Percentiles rank a stretch among this genome's conserved stretches.
phyloP scores from a whole-genome alignment of 352 stramenopile species.

The Aphanomyces invadans region DNA sequence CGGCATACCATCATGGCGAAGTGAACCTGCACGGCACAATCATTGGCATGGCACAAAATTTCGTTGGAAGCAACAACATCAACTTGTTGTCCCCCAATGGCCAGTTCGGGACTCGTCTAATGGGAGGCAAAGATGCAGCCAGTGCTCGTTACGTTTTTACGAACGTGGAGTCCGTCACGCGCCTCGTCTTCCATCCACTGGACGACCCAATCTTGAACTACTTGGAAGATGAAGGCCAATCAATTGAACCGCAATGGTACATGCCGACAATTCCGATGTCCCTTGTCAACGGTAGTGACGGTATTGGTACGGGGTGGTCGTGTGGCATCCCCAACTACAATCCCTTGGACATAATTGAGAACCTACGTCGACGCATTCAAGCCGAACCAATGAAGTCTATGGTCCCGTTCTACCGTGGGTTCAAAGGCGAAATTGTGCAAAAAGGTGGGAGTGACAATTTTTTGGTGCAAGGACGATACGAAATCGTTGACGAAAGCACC shows the following conservation, averaged over 20 bases:
- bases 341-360: conserved; percentile 81
- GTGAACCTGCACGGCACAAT: conserved; percentile 92
- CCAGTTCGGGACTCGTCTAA: conserved; percentile 96
- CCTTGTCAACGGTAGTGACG: conserved; percentile 94
- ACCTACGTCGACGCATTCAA: conserved; percentile 59
- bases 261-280: conserved; percentile 96
- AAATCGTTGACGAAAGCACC: conserved; percentile 78
- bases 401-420: conserved; percentile 89
- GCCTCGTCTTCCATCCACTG: conserved; percentile 78
- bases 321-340: conserved; percentile 91
- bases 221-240: conserved; percentile 87
- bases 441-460: conserved; percentile 71
- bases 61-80: conserved; percentile 98
- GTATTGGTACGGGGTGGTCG: conserved; percentile 96
- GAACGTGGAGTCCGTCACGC: conserved; percentile 80
- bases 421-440: conserved; percentile 80
- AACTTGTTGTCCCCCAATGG: conserved; percentile 92
- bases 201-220: conserved; percentile 89
- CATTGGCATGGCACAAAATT: conserved; percentile 98
- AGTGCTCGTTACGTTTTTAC: conserved; percentile 93
- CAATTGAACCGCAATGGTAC: conserved; percentile 90
- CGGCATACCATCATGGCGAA: conserved; percentile 98
- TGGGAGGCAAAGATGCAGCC: conserved; percentile 94
- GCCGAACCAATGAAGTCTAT: conserved; percentile 47
- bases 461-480: conserved; percentile 76